These are phyloP conservation scores for Albugo laibachii DNA, from an alignment of 352 stramenopile species.

Conservation along the genomic window DNA sequence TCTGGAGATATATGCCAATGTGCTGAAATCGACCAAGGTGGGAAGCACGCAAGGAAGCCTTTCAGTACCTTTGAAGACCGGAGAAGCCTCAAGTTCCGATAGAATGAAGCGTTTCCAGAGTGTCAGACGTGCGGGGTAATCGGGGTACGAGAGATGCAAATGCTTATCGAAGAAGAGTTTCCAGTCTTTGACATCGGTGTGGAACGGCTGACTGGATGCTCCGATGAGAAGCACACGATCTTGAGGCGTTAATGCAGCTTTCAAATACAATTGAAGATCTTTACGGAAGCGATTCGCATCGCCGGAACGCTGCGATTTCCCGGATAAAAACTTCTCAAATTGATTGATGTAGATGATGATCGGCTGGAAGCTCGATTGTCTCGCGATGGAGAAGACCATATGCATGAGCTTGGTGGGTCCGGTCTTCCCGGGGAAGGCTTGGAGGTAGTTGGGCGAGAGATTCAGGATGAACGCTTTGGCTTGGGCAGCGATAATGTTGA, in stretches of 20 bases:
- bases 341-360: conserved; percentile 91
- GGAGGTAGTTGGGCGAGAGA: conserved; percentile 83
- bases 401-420: conserved; percentile 85
- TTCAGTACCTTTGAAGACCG: conserved; percentile 12
- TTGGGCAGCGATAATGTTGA: conserved; percentile 84
- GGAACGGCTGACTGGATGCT: conserved; percentile 63
- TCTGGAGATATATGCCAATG: conserved; percentile 79
- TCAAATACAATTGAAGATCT: conserved; percentile 85
- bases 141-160: conserved; percentile 81
- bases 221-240: conserved; percentile 85
- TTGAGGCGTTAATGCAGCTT: conserved; percentile 66
- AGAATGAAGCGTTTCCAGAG: conserved; percentile 76
- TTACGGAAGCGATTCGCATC: conserved; percentile 77
- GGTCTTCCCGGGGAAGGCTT: conserved; percentile 85
- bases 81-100: conserved; percentile 20
- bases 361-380: conserved; percentile 60
- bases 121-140: conserved; percentile 79
- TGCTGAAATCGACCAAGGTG: conserved; percentile 68
- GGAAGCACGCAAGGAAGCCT: conserved; percentile 9
- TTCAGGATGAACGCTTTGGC: conserved; percentile 87
- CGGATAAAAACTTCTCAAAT: conserved; percentile 67
- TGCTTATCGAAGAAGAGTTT: conserved; percentile 84
- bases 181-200: conserved; percentile 75
- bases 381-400: conserved; percentile 86
- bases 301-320: conserved; percentile 60